These are phyloP conservation scores for Trichoderma atroviride DNA, from an alignment of 2,329 filamentous ascomycete species.

Conservation along the genomic window DNA sequence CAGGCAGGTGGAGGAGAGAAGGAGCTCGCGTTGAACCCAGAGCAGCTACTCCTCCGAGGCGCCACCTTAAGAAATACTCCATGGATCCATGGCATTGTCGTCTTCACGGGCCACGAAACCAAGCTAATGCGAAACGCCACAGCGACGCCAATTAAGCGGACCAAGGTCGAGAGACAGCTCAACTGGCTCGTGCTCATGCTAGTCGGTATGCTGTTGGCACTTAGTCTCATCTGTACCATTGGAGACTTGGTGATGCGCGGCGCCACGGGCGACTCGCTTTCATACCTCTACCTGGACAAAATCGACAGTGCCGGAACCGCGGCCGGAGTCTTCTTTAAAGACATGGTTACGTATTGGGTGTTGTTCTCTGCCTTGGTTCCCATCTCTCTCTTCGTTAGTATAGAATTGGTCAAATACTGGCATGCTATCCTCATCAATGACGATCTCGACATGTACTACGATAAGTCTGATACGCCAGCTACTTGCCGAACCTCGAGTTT, in stretches of 20 bases:
- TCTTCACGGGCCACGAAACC: slow-evolving; percentile 92
- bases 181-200: slow-evolving; percentile 92
- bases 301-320: slow-evolving; percentile 58
- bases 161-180: slow-evolving; percentile 90
- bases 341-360: slow-evolving; percentile 98
- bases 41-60: slow-evolving; percentile 89
- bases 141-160: slow-evolving; percentile 95
- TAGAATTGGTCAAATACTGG: slow-evolving; percentile 97
- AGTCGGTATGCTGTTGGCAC: slow-evolving; percentile 76
- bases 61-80: slow-evolving; percentile 94
- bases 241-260: slow-evolving; percentile 83
- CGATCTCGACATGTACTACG: slow-evolving; percentile 96
- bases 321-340: slow-evolving; percentile 83
- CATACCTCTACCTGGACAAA: slow-evolving; percentile 70
- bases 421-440: slow-evolving; percentile 97
- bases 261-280: slow-evolving; percentile 62
- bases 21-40: slow-evolving; percentile 84
- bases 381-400: slow-evolving; percentile 95
- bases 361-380: slow-evolving; percentile 95
- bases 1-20: slow-evolving; percentile 89
- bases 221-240: slow-evolving; percentile 88
- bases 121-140: slow-evolving; percentile 99
- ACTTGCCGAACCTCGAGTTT: slow-evolving; percentile 95
- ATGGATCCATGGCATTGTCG: slow-evolving; percentile 94
- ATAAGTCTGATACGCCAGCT: slow-evolving; percentile 90